phyloP scores from a whole-genome alignment of 345 rosid species.

The Eutrema yunnanense region DNA sequence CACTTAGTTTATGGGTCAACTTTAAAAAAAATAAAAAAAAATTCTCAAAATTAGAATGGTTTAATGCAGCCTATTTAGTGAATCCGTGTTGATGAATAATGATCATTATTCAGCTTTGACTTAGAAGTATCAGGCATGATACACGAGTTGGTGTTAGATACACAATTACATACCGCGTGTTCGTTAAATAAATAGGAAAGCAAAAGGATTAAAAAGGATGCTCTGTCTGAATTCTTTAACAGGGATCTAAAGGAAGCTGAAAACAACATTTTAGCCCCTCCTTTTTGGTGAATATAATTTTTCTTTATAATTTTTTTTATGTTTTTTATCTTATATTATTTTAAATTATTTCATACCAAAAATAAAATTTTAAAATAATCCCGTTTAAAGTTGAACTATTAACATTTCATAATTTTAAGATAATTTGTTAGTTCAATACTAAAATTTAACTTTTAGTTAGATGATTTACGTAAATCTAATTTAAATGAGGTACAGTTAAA shows the following conservation, averaged over 20 bases:
- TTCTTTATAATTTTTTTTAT: background rate
- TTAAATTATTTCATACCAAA: background rate
- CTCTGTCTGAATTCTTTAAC: background rate
- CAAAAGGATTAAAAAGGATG: background rate
- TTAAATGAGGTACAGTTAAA: background rate
- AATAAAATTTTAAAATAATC: background rate
- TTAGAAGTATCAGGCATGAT: constrained; percentile 4
- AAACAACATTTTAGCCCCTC: constrained; percentile 3
- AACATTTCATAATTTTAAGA: background rate
- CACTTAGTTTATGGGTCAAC: background rate
- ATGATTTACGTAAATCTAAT: too few relatives aligned
- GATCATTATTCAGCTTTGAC: background rate
- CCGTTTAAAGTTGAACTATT: background rate
- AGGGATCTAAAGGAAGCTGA: background rate
- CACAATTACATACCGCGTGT: background rate
- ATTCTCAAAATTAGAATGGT: background rate
- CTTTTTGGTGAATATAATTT: background rate
- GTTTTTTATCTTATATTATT: background rate
- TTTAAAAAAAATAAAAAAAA: too few relatives aligned
- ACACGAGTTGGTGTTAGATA: background rate
- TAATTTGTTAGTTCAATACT: background rate
- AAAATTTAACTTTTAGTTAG: too few relatives aligned
- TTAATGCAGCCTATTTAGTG: background rate
- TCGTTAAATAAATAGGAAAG: background rate
- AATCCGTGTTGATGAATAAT: background rate